These are phyloP conservation scores for Byssothecium circinans DNA, from an alignment of 2,329 filamentous ascomycete species.

Conservation along the genomic window DNA sequence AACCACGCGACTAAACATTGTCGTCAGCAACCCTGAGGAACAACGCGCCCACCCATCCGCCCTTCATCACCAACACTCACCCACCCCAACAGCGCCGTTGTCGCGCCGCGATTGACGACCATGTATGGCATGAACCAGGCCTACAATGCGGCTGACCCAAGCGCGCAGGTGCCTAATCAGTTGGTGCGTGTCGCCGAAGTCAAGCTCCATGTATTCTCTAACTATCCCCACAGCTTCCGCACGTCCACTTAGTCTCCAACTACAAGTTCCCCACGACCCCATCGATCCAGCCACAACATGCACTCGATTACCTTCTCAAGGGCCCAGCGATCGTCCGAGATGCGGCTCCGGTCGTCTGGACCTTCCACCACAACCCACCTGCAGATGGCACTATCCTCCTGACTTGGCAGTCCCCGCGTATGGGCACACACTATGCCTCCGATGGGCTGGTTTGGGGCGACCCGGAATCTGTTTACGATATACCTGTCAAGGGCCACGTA, in stretches of 20 bases:
- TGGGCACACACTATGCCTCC: constrained; percentile 76
- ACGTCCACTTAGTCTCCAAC: constrained; percentile 86
- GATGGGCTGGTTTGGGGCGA: constrained; percentile 93
- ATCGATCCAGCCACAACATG: constrained; percentile 71
- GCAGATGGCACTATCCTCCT: constrained; percentile 79
- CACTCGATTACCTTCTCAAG: constrained; percentile 79
- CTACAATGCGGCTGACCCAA: constrained; percentile 37
- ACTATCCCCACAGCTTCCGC: constrained; percentile 64
- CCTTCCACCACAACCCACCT: constrained; percentile 77
- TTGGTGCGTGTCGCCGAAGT: constrained; percentile 27
- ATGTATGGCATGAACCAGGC: constrained; percentile 42
- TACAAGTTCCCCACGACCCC: constrained; percentile 76
- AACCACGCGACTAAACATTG: constrained; percentile 20
- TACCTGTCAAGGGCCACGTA: constrained; percentile 72
- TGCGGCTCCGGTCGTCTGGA: constrained; percentile 87
- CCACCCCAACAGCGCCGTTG: constrained; percentile 20
- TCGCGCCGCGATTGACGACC: constrained; percentile 25
- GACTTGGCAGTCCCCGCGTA: constrained; percentile 78
- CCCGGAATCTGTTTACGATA: constrained; percentile 73
- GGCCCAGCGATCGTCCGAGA: constrained; percentile 86
- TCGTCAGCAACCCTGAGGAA: constrained; percentile 16
- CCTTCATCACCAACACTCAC: constrained; percentile 10
- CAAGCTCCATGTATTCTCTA: constrained; percentile 8
- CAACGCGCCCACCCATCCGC: constrained; percentile 23
- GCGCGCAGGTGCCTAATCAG: constrained; percentile 37